Evolutionary conservation across 2,329 filamentous ascomycete species (phyloP).

Genomic region (Ascosphaera aggregata): DNA sequence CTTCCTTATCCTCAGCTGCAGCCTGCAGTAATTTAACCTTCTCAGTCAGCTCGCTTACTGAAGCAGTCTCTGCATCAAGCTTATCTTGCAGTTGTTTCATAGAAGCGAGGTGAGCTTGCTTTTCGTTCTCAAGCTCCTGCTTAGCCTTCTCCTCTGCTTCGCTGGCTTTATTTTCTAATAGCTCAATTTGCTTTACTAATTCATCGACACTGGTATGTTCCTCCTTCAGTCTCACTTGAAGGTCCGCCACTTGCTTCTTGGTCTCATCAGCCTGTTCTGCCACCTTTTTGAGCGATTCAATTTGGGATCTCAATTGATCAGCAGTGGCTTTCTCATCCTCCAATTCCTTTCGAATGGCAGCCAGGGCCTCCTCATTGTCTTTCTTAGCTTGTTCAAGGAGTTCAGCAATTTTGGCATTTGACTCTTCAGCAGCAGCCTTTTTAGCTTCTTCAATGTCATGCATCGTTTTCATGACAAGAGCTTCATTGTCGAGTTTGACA

Average conservation of each 20-base stretch:
- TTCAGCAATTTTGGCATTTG: conserved; percentile 13
- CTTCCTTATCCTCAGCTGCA: background rate
- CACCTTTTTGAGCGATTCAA: background rate
- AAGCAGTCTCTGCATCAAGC: conserved; percentile 5
- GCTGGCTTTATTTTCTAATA: conserved; percentile 4
- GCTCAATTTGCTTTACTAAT: conserved; percentile 4
- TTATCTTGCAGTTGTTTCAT: conserved; percentile 5
- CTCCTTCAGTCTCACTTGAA: conserved; percentile 2
- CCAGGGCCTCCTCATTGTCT: conserved; percentile 14
- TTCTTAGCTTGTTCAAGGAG: conserved; percentile 17
- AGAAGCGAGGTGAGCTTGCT: background rate
- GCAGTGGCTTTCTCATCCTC: conserved; percentile 13
- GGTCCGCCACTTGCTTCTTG: conserved; percentile 1
- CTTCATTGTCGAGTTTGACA: conserved; percentile 14
- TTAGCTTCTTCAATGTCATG: conserved; percentile 18
- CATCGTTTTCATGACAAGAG: conserved; percentile 14
- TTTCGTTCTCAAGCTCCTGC: background rate
- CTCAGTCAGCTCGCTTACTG: conserved; percentile 3
- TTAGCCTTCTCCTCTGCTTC: background rate
- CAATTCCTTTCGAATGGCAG: conserved; percentile 14
- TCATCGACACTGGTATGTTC: conserved; percentile 4
- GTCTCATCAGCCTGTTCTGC: background rate
- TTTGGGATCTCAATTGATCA: conserved; percentile 7
- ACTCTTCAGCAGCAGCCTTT: conserved; percentile 13
- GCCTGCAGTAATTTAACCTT: conserved; percentile 1